Conservation (phyloP, 371 early-diverging fungal genomes). For the Mucor racemosus region DNA sequence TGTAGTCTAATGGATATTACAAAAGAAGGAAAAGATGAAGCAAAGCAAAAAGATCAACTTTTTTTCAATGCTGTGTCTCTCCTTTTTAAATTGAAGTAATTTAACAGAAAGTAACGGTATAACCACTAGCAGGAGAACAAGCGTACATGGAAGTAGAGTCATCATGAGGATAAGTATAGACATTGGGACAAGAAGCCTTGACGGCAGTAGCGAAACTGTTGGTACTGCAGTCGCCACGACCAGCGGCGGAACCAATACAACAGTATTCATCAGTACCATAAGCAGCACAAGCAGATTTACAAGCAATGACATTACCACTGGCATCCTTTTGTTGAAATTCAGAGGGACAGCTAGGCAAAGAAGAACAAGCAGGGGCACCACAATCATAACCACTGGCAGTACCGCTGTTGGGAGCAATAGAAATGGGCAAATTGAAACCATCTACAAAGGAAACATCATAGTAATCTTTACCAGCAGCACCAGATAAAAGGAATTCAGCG, state of each 20-base stretch:
- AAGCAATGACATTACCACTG: slow-evolving; percentile 37
- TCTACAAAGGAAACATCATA: slow-evolving; percentile 49
- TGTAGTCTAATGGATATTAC: background rate
- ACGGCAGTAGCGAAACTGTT: slow-evolving; percentile 20
- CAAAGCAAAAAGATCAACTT: background rate
- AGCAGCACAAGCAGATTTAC: slow-evolving; percentile 34
- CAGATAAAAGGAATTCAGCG: slow-evolving; percentile 33
- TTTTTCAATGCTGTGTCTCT: background rate
- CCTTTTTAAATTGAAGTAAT: background rate
- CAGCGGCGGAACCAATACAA: slow-evolving; percentile 27
- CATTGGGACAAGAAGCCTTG: slow-evolving; percentile 30
- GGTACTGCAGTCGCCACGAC: slow-evolving; percentile 23
- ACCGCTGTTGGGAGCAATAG: slow-evolving; percentile 33
- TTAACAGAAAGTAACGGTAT: slow-evolving; percentile 32
- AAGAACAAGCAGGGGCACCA: slow-evolving; percentile 36
- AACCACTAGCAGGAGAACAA: slow-evolving; percentile 24
- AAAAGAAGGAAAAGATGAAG: background rate
- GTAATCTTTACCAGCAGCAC: slow-evolving; percentile 27
- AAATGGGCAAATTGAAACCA: slow-evolving; percentile 42
- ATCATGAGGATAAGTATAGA: slow-evolving; percentile 32
- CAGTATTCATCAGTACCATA: slow-evolving; percentile 33
- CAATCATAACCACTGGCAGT: slow-evolving; percentile 31
- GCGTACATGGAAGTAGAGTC: slow-evolving; percentile 37
- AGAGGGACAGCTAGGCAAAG: slow-evolving; percentile 35
- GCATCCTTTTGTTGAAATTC: slow-evolving; percentile 35